Base-by-base conservation (phyloP, 2,329 filamentous ascomycete species). In the Xylariaceae sp. region DNA sequence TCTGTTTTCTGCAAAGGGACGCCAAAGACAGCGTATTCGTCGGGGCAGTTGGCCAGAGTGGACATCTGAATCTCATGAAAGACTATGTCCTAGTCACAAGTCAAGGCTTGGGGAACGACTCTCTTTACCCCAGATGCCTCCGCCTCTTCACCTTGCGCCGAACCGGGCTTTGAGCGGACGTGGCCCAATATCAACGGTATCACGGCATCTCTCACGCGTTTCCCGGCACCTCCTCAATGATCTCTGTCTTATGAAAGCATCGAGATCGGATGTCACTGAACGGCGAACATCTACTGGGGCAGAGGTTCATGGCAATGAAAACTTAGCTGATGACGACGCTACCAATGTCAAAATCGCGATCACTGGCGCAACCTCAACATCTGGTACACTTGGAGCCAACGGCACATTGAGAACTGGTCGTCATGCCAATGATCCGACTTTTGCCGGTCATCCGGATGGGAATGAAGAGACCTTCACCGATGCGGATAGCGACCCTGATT, bases 141-240 rank as follows among this genome's bases (percentile, higher is more conserved):
- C 46, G 13, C 46, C 51, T 6, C 40, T 47, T 19, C 43, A 44
- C 10, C 31, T 48, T 15, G 35, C 43, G 17, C 48, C 51, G 15
- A 42, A 46, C 14, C 38, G 45, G 30, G 15, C 44, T 15, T 31
- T 43, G 25, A 46, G 41, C 35, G 24, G 40, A 26, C 39, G 40
- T 32, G 38, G 32, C 19, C 54, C 52, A 1, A 40, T 41, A 10
- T 57, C 53, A 6, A 40, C 45, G 17, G 42, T 32, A 31, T 56
- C 53, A 26, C 54, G 52, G 53, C 35, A 47, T 30, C 44, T 52
- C 24, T 53, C 49, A 7, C 49, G 47, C 24, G 54, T 46, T 36
- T 42, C 43, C 18, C 40, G 44, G 16, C 48, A 52, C 11, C 38
- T 55, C 15, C 43, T 44, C 17, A 48, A 32, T 28, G 45, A 45